phyloP scores from a whole-genome alignment of 2,329 filamentous ascomycete species.

The Cadophora sp. region DNA sequence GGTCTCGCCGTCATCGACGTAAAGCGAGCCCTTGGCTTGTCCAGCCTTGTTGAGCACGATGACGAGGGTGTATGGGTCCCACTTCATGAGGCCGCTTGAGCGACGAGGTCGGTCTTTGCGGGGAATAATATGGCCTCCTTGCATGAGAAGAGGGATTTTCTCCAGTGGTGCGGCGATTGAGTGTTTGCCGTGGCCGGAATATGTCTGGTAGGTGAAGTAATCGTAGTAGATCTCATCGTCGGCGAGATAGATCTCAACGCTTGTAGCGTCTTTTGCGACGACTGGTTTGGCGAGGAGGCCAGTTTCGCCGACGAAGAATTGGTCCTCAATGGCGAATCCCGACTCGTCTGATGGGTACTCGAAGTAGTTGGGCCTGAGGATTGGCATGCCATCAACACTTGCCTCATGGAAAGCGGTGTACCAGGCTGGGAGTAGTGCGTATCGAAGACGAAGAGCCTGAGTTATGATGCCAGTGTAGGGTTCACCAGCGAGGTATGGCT shows the following conservation, averaged over 20 bases:
- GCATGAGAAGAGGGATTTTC: constrained; percentile 89
- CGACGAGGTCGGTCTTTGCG: constrained; percentile 88
- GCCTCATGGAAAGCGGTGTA: constrained; percentile 97
- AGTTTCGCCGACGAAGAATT: constrained; percentile 88
- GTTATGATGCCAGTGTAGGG: constrained; percentile 88
- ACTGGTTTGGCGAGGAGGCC: constrained; percentile 94
- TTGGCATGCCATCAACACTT: constrained; percentile 80
- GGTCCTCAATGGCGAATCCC: constrained; percentile 90
- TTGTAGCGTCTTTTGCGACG: constrained; percentile 75
- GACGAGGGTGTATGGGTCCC: constrained; percentile 93
- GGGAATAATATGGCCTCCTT: constrained; percentile 89
- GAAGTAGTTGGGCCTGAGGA: constrained; percentile 92
- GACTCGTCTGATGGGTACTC: constrained; percentile 85
- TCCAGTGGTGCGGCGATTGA: constrained; percentile 81
- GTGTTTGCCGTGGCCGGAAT: constrained; percentile 72
- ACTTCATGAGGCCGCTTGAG: constrained; percentile 88
- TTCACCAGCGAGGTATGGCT: constrained; percentile 87
- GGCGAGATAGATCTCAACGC: constrained; percentile 83
- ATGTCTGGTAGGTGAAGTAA: constrained; percentile 86
- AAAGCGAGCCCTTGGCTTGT: constrained; percentile 81
- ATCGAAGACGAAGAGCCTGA: constrained; percentile 85
- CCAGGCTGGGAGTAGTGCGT: constrained; percentile 89
- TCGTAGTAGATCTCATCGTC: constrained; percentile 93
- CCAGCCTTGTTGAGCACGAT: constrained; percentile 72
- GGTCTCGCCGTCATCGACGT: constrained; percentile 91